phyloP scores from a whole-genome alignment of 805 yeast species.

The Kazachstania viticola region DNA sequence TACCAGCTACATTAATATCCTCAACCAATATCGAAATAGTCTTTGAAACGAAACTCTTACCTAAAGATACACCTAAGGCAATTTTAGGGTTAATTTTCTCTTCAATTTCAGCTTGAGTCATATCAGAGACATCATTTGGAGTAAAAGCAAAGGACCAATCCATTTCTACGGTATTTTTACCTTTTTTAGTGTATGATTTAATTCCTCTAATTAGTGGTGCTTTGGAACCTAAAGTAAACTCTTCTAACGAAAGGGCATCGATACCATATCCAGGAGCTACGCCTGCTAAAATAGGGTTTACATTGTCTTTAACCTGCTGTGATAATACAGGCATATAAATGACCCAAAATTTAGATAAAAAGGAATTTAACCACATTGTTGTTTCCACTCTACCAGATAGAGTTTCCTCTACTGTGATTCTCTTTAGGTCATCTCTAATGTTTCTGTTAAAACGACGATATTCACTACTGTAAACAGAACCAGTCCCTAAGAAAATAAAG shows the following conservation, averaged over 20 bases:
- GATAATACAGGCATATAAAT: conserved; percentile 80
- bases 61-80: conserved; percentile 68
- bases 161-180: conserved; percentile 61
- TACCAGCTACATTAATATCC: conserved; percentile 66
- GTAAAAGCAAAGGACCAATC: conserved; percentile 75
- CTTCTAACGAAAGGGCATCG: conserved; percentile 59
- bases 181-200: conserved; percentile 61
- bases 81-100: conserved; percentile 70
- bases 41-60: conserved; percentile 71
- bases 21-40: conserved; percentile 69
- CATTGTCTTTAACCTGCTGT: conserved; percentile 57
- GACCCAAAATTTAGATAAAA: conserved; percentile 74
- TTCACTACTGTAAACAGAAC: conserved; percentile 61
- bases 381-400: conserved; percentile 57
- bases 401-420: conserved; percentile 51
- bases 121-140: conserved; percentile 72
- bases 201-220: conserved; percentile 66
- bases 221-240: conserved; percentile 70
- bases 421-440: conserved; percentile 62
- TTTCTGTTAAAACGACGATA: conserved; percentile 66
- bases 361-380: conserved; percentile 72
- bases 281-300: conserved; percentile 57
- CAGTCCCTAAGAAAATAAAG: conserved; percentile 47
- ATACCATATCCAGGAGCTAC: conserved; percentile 78
- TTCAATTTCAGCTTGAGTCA: conserved; percentile 65